Percentiles rank a stretch among this genome's conserved stretches.
phyloP scores from a whole-genome alignment of 1,284 basidiomycete genomes.

The Cryptococcus sp. region DNA sequence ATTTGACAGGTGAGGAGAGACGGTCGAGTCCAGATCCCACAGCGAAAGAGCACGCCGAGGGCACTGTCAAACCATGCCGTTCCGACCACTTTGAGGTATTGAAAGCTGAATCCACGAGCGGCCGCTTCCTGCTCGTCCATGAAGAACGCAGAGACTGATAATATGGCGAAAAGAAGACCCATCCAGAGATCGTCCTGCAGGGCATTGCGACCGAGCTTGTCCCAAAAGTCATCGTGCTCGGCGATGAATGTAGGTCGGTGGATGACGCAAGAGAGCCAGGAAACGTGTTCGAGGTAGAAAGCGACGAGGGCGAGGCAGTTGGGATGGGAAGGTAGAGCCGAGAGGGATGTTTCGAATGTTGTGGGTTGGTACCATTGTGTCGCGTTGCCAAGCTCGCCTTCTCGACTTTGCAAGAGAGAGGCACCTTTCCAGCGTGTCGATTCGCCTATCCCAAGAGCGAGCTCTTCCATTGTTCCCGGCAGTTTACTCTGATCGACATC shows the following conservation, averaged over 20 bases:
- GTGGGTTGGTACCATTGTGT: slow-evolving; percentile 2
- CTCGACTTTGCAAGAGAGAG: background rate
- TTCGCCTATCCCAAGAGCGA: slow-evolving; percentile 7
- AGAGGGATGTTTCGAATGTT: background rate
- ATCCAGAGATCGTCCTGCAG: slow-evolving; percentile 5
- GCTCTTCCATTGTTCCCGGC: slow-evolving; percentile 7
- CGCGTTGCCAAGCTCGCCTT: background rate
- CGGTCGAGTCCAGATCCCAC: background rate
- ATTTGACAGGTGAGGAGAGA: slow-evolving; percentile 1
- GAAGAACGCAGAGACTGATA: slow-evolving; percentile 5
- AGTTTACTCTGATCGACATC: slow-evolving; percentile 2
- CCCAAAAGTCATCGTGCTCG: slow-evolving; percentile 3
- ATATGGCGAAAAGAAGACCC: slow-evolving; percentile 2
- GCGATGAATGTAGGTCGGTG: background rate
- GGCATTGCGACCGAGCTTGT: background rate
- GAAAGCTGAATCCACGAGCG: background rate
- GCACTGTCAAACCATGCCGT: slow-evolving; percentile 6
- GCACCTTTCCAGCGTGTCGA: slow-evolving; percentile 3
- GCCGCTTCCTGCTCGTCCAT: slow-evolving; percentile 3
- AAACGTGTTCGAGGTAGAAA: slow-evolving; percentile 2
- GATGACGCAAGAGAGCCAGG: background rate
- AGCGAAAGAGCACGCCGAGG: slow-evolving; percentile 1
- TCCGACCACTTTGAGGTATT: background rate
- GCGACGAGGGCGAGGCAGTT: background rate
- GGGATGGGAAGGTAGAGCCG: background rate